A percentile compares a stretch with the other conserved stretches of the same genome.
These are phyloP conservation scores for Posidonia australis DNA, from an alignment of 106 monocot genomes.

Conservation along the genomic window DNA sequence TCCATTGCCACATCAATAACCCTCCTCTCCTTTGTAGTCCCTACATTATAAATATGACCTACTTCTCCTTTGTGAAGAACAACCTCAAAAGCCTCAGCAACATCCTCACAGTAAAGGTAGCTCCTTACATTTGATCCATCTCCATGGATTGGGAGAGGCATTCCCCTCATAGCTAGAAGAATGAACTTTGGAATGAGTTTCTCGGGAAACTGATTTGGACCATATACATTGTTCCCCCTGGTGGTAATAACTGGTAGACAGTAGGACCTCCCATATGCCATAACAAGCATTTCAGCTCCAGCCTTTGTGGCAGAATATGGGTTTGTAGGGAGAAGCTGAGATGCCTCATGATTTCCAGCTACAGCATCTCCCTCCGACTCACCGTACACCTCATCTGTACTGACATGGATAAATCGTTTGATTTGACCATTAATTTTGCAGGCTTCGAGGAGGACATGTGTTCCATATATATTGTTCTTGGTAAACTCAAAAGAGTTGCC, in stretches of 20 bases:
- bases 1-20: conserved; percentile 23
- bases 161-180: conserved; percentile 19
- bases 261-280: conserved; percentile 47
- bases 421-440: conserved; percentile 76
- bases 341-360: conserved; percentile 91
- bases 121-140: conserved; percentile 26
- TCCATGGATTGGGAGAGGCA: conserved; percentile 20
- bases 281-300: conserved; percentile 94
- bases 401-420: conserved; percentile 77
- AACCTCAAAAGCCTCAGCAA: conserved; percentile 27
- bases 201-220: conserved; percentile 27
- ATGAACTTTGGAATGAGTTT: conserved; percentile 84
- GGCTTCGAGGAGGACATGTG: conserved; percentile 89
- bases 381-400: conserved; percentile 95
- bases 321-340: conserved; percentile 81
- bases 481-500: conserved; percentile 96
- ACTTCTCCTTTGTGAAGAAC: conserved; percentile 27
- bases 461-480: conserved; percentile 92
- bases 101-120: conserved; percentile 29
- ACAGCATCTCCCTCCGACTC: conserved; percentile 81
- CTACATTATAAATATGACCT: conserved; percentile 24
- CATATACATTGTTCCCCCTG: conserved; percentile 25
- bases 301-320: conserved; percentile 94
- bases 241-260: conserved; percentile 26
- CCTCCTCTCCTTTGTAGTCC: conserved; percentile 24